A percentile compares a stretch with the other conserved stretches of the same genome.
These are phyloP conservation scores for Punica granatum DNA, from an alignment of 345 rosid genomes.

Conservation along the genomic window DNA sequence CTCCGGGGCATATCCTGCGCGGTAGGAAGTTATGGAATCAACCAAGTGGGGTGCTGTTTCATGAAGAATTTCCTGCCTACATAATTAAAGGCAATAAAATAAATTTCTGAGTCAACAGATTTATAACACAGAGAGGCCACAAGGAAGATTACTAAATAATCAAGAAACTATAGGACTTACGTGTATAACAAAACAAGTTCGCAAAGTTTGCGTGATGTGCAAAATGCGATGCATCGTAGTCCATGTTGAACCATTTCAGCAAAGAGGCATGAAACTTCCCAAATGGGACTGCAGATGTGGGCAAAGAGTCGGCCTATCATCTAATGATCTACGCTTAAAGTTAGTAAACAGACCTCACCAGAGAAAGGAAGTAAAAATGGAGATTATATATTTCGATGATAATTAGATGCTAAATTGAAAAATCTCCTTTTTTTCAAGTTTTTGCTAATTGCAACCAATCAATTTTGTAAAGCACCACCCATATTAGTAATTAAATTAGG, in stretches of 20 bases:
- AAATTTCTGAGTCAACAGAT: conserved; percentile 5
- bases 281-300: conserved; percentile 55
- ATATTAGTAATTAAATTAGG: too few species aligned
- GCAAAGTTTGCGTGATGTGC: conserved; percentile 85
- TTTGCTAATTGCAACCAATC: neutral
- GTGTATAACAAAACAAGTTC: conserved; percentile 79
- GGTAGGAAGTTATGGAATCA: conserved; percentile 67
- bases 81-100: conserved; percentile 10
- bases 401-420: too few species aligned
- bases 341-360: too few species aligned
- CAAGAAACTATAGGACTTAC: conserved; percentile 39
- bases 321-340: too few species aligned
- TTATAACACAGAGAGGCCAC: conserved; percentile 1
- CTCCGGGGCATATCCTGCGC: conserved; percentile 86
- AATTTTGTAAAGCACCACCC: neutral
- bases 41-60: conserved; percentile 69
- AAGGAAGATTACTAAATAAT: conserved; percentile 1
- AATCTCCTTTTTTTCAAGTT: too few species aligned
- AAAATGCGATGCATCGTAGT: conserved; percentile 88
- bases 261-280: conserved; percentile 65
- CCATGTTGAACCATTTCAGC: conserved; percentile 99
- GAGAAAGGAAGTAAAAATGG: neutral
- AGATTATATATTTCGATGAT: too few species aligned
- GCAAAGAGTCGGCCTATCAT: conserved; percentile 5
- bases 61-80: conserved; percentile 75